Base-by-base conservation (phyloP, 2,329 filamentous ascomycete genomes). In the Myriangium duriaei region DNA sequence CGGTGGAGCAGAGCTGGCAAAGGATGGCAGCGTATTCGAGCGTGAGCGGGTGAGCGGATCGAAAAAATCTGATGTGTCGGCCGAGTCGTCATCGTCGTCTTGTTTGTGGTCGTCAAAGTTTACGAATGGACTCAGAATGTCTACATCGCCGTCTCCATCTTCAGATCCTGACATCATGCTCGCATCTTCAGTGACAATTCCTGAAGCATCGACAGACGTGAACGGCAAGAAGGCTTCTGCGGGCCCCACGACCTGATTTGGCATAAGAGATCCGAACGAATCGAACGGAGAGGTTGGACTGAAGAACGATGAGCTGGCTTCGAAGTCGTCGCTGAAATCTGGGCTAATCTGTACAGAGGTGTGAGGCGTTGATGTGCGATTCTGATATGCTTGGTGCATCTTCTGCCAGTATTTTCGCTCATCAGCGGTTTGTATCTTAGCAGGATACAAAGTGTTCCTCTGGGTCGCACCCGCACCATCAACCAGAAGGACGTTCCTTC, bases 71-170 rank as follows among this genome's bases (percentile, higher is more conserved):
- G 43, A 41, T 18, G 40, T 42, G 9, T 59, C 66, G 12, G 56
- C 60, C 30, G 36, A 39, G 29, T 67, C 64, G 21, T 71, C 68
- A 14, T 61, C 66, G 47, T 76, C 72, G 45, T 74, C 64, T 6
- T 81, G 79, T 9, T 72, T 72, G 4, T 72, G 74, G 13, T 72
- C 69, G 12, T 74, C 71, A 54, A 81, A 79, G 36, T 76, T 70
- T 16, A 39, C 32, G 18, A 32, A 39, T 13, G 36, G 36, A 47
- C 87, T 74, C 44, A 88, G 81, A 52, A 87, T 80, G 36, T 80
- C 74, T 9, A 86, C 67, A 44, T 78, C 72, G 15, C 71, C 66
- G 31, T 74, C 69, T 3, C 69, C 63, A 5, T 64, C 57, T 11
- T 58, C 63, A 32, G 63, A 63, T 26, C 63, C 62, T 11, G 42